phyloP scores from a whole-genome alignment of 31 red algal genomes.

The Odonthalia washingtoniensis region DNA sequence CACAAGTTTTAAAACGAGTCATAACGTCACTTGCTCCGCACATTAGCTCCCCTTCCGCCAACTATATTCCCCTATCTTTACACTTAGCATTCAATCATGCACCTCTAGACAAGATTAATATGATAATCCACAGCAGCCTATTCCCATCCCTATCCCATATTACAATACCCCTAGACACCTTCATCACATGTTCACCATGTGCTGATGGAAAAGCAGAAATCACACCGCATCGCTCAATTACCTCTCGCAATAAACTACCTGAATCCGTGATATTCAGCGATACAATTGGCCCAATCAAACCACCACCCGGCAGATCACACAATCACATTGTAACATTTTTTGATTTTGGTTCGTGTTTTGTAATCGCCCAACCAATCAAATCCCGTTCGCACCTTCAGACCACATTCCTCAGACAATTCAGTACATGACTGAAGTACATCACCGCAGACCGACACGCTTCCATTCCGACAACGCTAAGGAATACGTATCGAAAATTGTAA shows the following conservation, averaged over 20 bases:
- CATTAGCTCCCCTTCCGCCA: too few relatives aligned
- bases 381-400: not conserved
- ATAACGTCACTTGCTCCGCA: too few relatives aligned
- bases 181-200: not conserved
- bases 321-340: not conserved
- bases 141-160: not conserved
- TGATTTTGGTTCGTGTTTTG: not conserved
- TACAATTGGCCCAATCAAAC: not conserved
- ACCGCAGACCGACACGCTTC: not conserved
- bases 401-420: not conserved
- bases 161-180: not conserved
- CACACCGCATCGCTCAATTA: not conserved
- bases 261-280: not conserved
- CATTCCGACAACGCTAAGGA: conserved; percentile 7
- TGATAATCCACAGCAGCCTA: not conserved
- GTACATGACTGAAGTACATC: not conserved
- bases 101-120: not conserved
- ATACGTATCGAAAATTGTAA: too few relatives aligned
- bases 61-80: too few relatives aligned
- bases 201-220: not conserved
- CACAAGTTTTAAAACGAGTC: too few relatives aligned
- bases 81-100: not conserved
- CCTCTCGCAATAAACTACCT: too few relatives aligned
- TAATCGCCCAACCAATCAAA: not conserved
- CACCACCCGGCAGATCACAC: too few relatives aligned